These are phyloP conservation scores for Thermochaetoides dissita DNA, from an alignment of 2,329 filamentous ascomycete species.

Conservation along the genomic window DNA sequence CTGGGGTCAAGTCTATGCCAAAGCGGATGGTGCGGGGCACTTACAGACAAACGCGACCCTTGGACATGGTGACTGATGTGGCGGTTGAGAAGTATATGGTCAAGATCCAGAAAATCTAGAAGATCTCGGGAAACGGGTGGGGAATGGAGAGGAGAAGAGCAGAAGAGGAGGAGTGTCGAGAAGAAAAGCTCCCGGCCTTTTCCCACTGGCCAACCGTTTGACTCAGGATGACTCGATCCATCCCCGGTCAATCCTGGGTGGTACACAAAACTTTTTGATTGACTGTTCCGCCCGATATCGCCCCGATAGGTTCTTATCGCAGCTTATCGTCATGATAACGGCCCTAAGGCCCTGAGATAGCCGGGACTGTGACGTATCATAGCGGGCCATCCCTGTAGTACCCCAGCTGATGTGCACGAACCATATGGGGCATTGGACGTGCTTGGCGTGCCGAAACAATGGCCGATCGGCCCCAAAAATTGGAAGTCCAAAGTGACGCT, in stretches of 20 bases:
- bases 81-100: not conserved
- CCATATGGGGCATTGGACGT: not conserved
- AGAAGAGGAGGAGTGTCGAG: slow-evolving; percentile 1
- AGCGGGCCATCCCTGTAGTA: no score
- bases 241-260: slow-evolving; percentile 6
- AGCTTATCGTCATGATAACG: slow-evolving; percentile 1
- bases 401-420: no score
- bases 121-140: no score
- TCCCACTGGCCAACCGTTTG: no score
- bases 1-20: no score
- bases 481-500: not conserved
- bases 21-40: slow-evolving; percentile 2
- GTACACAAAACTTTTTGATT: slow-evolving; percentile 8
- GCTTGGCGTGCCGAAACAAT: slow-evolving; percentile 2
- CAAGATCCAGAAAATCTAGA: not conserved
- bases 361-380: no score
- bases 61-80: slow-evolving; percentile 16
- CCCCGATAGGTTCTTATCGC: not conserved
- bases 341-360: no score
- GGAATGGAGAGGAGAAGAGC: not conserved
- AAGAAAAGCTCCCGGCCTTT: not conserved
- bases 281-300: slow-evolving; percentile 6
- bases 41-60: slow-evolving; percentile 22
- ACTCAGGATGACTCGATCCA: no score
- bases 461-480: slow-evolving; percentile 5